Conservation (phyloP, 2,329 filamentous ascomycete species). For the Fusarium piperis region DNA sequence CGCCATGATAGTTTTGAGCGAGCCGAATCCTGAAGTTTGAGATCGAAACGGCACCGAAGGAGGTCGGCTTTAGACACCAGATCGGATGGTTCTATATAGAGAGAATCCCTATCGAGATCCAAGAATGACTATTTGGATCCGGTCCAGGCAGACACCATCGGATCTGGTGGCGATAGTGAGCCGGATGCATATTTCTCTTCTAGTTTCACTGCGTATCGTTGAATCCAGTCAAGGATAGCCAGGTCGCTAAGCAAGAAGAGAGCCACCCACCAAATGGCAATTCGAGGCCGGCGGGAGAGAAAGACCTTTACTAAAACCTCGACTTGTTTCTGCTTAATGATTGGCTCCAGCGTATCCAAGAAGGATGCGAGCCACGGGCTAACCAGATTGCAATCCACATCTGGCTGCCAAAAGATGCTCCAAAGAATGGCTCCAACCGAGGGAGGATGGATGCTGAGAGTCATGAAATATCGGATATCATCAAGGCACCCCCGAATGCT, state of each 20-base stretch:
- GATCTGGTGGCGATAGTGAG: not conserved
- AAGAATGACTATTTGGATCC: conserved; percentile 7
- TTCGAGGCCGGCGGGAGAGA: not conserved
- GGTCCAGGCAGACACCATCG: conserved; percentile 3
- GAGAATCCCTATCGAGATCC: not conserved
- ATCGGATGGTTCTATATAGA: not conserved
- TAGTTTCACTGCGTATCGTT: not conserved
- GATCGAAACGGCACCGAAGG: not conserved
- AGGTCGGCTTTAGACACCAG: not conserved
- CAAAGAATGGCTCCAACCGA: not conserved
- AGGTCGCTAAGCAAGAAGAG: conserved; percentile 6
- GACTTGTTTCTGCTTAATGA: not conserved
- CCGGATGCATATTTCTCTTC: conserved; percentile 1
- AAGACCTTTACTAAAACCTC: not conserved
- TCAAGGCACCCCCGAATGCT: not conserved
- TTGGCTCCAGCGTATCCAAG: not conserved
- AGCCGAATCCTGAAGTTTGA: conserved; percentile 2
- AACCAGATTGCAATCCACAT: conserved; percentile 3
- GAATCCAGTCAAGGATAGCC: not conserved
- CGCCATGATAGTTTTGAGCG: not conserved
- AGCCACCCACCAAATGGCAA: conserved; percentile 3
- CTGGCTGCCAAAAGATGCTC: conserved; percentile 9
- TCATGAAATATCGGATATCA: conserved; percentile 6
- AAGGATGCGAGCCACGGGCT: not conserved
- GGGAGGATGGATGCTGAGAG: not conserved